Evolutionary conservation across 352 stramenopile species (phyloP).

Genomic region (Globisporangium nagaii): DNA sequence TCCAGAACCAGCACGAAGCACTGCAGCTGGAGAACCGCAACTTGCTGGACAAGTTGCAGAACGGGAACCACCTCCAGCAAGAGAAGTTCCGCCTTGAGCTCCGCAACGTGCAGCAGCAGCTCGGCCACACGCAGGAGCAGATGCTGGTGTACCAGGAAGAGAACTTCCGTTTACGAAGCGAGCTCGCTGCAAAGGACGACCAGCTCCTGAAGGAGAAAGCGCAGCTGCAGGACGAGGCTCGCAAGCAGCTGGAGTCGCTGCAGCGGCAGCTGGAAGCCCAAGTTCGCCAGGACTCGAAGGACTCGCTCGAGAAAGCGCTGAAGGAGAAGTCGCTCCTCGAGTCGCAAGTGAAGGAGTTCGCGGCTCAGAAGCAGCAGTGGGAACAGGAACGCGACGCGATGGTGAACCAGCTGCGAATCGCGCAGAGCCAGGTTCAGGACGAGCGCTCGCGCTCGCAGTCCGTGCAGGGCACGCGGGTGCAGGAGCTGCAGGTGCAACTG

Average conservation of each 20-base stretch:
- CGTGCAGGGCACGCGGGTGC: slow-evolving; percentile 37
- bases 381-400: slow-evolving; percentile 48
- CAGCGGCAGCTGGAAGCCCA: slow-evolving; percentile 54
- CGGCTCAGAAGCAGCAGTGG: slow-evolving; percentile 38
- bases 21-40: slow-evolving; percentile 66
- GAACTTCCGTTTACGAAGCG: slow-evolving; percentile 48
- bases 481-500: slow-evolving; percentile 45
- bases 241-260: slow-evolving; percentile 52
- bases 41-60: slow-evolving; percentile 63
- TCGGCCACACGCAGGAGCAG: slow-evolving; percentile 61
- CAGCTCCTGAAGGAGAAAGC: slow-evolving; percentile 48
- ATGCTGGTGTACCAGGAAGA: slow-evolving; percentile 69
- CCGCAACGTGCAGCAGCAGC: slow-evolving; percentile 50
- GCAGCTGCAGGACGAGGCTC: slow-evolving; percentile 48
- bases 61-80: slow-evolving; percentile 58
- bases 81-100: slow-evolving; percentile 69
- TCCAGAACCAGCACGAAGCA: slow-evolving; percentile 50
- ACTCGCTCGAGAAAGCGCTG: slow-evolving; percentile 34
- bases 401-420: slow-evolving; percentile 35
- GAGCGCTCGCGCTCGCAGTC: slow-evolving; percentile 41
- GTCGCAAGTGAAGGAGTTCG: slow-evolving; percentile 37
- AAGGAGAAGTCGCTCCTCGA: slow-evolving; percentile 39
- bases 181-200: slow-evolving; percentile 55
- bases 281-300: slow-evolving; percentile 50
- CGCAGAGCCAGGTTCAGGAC: slow-evolving; percentile 56